Evolutionary conservation across 2,329 filamentous ascomycete genomes (phyloP), one percentile per base, ranked within the genome.

Genomic region (Plectosphaerella sp.): DNA sequence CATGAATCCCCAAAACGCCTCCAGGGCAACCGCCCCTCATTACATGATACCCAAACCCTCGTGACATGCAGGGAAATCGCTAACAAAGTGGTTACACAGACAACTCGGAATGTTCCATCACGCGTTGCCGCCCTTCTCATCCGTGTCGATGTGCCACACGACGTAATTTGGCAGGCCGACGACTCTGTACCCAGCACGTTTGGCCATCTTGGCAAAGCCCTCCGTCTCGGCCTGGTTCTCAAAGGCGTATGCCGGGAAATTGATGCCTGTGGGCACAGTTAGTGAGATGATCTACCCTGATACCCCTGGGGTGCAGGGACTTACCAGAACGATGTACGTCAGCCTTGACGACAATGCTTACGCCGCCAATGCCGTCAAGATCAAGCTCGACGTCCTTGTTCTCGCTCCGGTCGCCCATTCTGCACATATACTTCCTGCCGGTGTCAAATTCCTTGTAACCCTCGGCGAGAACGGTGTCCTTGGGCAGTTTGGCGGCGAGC

Each of bases 141-240:
- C 84, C 3, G 94, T 99, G 69, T 99, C 94, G 63, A 96, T 89
- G 68, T 99, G 94, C 94, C 94, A 99, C 54, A 99, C 93, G 48
- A 99, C 87, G 68, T 99, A 99, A 70, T 99, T 99, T 42, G 93
- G 94, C 52, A 99, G 77, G 45, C 94, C 94, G 60, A 91, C 83
- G 24, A 99, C 94, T 64, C 90, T 81, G 68, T 97, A 97, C 45
- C 94, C 94, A 16, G 94, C 94, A 57, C 91, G 82, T 75, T 95
- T 97, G 54, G 94, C 94, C 94, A 99, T 99, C 70, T 95, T 96
- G 37, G 94, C 94, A 65, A 99, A 99, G 7, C 94, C 94, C 73
- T 99, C 94, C 5, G 94, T 99, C 72, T 99, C 94, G 58, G 94
- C 94, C 74, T 99, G 94, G 71, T 99, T 97, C 69, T 99, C 94